Evolutionary conservation across 257 asterid genomes (phyloP).

Genomic region (Solanum pinnatisectum): DNA sequence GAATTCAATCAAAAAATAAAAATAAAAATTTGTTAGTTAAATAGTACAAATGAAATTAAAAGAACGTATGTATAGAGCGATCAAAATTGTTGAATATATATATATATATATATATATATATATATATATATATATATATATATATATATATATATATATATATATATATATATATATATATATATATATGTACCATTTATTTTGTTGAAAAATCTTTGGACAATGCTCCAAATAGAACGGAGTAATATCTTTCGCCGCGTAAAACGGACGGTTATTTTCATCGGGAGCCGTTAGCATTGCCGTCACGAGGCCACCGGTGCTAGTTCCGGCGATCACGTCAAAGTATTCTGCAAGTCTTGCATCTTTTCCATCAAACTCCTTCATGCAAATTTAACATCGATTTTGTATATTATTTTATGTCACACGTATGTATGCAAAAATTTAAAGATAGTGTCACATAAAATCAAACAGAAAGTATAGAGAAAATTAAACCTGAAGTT

Average conservation of each 20-base stretch:
- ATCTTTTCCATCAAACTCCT: conserved; percentile 45
- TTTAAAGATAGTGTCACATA: background rate
- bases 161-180: no score
- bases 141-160: no score
- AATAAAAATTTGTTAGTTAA: background rate
- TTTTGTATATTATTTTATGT: background rate
- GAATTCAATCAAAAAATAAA: background rate
- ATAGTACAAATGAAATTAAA: background rate
- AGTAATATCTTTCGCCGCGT: conserved; percentile 40
- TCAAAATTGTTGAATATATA: background rate
- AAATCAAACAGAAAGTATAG: background rate
- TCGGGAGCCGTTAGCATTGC: conserved; percentile 52
- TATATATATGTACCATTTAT: background rate
- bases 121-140: no score
- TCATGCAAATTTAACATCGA: background rate
- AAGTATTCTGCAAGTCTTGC: conserved; percentile 58
- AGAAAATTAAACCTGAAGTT: conserved; percentile 27
- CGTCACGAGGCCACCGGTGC: conserved; percentile 57
- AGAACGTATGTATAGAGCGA: background rate
- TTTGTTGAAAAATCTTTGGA: conserved; percentile 32
- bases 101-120: no score
- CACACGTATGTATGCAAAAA: background rate
- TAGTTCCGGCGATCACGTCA: conserved; percentile 58
- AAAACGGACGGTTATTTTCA: conserved; percentile 35
- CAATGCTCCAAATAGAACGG: conserved; percentile 28